phyloP scores from a whole-genome alignment of 2,329 filamentous ascomycete species.

The Ophiostoma tasmaniense region DNA sequence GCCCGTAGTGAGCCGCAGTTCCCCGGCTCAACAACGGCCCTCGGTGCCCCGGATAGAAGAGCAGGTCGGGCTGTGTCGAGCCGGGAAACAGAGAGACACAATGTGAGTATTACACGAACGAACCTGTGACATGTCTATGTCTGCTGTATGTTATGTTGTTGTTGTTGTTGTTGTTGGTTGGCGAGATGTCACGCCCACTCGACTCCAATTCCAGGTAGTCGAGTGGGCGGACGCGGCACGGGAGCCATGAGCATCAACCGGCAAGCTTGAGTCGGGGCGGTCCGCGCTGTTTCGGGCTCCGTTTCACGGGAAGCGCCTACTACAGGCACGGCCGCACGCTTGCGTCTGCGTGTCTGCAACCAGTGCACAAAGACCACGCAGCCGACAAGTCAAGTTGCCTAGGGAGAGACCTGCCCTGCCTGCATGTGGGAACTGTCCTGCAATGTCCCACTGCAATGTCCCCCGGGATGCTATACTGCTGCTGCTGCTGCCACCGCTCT shows the following conservation, averaged over 20 bases:
- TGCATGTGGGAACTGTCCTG: background rate
- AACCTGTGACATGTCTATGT: constrained; percentile 3
- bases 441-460: background rate
- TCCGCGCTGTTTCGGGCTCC: background rate
- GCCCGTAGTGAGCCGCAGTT: constrained; percentile 76
- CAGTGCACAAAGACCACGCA: background rate
- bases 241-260: background rate
- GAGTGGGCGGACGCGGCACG: background rate
- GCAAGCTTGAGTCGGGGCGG: background rate
- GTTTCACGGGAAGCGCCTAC: constrained; percentile 8
- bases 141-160: background rate
- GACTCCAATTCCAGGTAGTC: background rate
- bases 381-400: background rate
- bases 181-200: background rate
- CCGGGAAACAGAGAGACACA: constrained; percentile 6
- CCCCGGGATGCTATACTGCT: constrained; percentile 42
- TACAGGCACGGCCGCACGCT: background rate
- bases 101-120: constrained; percentile 7
- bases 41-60: background rate
- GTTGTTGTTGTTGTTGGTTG: background rate
- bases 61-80: background rate
- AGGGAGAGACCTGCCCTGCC: constrained; percentile 2
- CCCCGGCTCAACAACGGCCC: constrained; percentile 6
- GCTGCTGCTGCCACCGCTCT: constrained; percentile 36
- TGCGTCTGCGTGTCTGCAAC: background rate